Conservation (phyloP, 331 rosid species). For the Spiraea crenata region DNA sequence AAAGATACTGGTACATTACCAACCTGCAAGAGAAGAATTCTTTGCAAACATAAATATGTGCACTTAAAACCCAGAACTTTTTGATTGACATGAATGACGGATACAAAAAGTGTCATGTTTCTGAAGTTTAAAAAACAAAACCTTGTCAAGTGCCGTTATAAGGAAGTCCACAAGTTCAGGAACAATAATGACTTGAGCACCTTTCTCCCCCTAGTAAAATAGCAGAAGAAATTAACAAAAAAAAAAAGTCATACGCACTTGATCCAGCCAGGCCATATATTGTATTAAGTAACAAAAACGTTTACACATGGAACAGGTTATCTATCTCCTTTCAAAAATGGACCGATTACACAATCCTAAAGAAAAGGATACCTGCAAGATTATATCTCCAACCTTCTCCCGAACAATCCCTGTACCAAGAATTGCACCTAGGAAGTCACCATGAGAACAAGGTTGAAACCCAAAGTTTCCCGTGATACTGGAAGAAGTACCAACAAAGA, state of each 20-base stretch:
- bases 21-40: slow-evolving; percentile 57
- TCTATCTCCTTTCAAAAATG: too few species aligned
- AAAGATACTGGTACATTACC: slow-evolving; percentile 77
- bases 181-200: slow-evolving; percentile 77
- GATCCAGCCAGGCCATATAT: slow-evolving; percentile 7
- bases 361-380: slow-evolving; percentile 57
- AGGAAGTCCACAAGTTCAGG: slow-evolving; percentile 85
- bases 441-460: slow-evolving; percentile 83
- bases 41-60: slow-evolving; percentile 17
- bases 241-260: slow-evolving; percentile 9
- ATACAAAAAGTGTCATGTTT: not conserved
- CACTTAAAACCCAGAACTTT: not conserved
- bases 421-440: slow-evolving; percentile 89
- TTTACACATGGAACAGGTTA: too few species aligned
- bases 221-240: slow-evolving; percentile 10
- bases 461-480: slow-evolving; percentile 81
- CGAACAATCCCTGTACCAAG: slow-evolving; percentile 82
- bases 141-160: slow-evolving; percentile 70
- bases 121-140: slow-evolving; percentile 20
- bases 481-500: slow-evolving; percentile 30
- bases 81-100: not conserved
- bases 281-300: too few species aligned
- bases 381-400: slow-evolving; percentile 85
- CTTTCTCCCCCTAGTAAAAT: slow-evolving; percentile 65
- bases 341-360: too few species aligned